These are phyloP conservation scores for Pyrenophora tritici-repentis DNA, from an alignment of 2,329 filamentous ascomycete species.

Conservation along the genomic window DNA sequence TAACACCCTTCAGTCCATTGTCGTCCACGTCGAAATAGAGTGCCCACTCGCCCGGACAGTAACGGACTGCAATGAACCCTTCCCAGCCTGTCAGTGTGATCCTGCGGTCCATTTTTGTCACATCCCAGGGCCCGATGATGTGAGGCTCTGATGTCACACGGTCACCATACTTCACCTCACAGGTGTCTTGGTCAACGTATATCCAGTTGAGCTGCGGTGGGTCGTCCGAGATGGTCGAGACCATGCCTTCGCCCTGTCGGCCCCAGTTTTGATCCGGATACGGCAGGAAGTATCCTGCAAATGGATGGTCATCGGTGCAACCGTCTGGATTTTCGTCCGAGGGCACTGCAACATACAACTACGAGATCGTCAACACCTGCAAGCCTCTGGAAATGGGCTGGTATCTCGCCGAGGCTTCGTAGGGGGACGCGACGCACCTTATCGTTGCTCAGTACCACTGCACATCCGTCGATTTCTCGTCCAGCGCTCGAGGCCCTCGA, in stretches of 20 bases:
- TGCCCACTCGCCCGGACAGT: conserved; percentile 30
- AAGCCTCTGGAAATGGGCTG: too few species aligned
- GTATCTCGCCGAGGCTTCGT: too few species aligned
- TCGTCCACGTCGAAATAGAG: conserved; percentile 53
- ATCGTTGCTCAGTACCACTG: conserved; percentile 49
- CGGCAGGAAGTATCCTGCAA: conserved; percentile 60
- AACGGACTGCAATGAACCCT: conserved; percentile 34
- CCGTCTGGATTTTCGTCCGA: conserved; percentile 22
- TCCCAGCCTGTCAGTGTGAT: conserved; percentile 35
- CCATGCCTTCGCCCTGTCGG: conserved; percentile 51
- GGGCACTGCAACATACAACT: conserved; percentile 20
- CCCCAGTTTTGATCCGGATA: conserved; percentile 57
- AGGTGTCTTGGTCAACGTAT: conserved; percentile 33
- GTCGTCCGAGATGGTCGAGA: conserved; percentile 56
- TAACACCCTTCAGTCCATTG: conserved; percentile 22
- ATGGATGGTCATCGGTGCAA: conserved; percentile 51
- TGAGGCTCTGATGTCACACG: conserved; percentile 29
- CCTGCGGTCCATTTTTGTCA: conserved; percentile 28
- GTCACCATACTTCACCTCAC: conserved; percentile 33
- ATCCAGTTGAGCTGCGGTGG: conserved; percentile 37
- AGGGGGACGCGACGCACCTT: conserved; percentile 40
- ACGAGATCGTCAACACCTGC: too few species aligned
- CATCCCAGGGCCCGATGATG: conserved; percentile 31
- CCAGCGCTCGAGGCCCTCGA: conserved; percentile 47
- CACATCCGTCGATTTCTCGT: conserved; percentile 48